Percentiles rank a stretch among this genome's conserved stretches.
Conservation (phyloP, 2,329 filamentous ascomycete genomes). For the Alternaria ventricosa region DNA sequence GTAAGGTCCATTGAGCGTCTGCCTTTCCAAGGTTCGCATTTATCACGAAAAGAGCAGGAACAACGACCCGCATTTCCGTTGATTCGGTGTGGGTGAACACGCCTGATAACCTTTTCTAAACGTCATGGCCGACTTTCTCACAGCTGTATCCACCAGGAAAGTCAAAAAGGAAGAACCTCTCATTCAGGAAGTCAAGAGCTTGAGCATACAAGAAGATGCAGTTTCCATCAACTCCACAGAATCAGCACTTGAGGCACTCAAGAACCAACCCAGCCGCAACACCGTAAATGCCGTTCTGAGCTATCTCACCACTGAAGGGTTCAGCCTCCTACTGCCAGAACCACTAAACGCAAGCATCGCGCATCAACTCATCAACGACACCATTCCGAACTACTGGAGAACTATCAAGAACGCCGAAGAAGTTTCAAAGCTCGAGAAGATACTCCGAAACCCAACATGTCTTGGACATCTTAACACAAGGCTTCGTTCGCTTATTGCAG, state of each 20-base stretch:
- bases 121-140: conserved; percentile 58
- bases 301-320: conserved; percentile 57
- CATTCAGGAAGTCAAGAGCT: conserved; percentile 20
- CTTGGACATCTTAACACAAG: conserved; percentile 78
- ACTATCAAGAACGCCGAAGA: conserved; percentile 8
- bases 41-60: neutral
- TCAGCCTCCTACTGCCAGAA: conserved; percentile 67
- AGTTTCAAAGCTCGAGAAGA: conserved; percentile 61
- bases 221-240: conserved; percentile 40
- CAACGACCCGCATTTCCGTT: neutral
- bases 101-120: neutral
- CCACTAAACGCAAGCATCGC: conserved; percentile 77
- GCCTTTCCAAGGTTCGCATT: neutral
- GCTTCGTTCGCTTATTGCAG: conserved; percentile 65
- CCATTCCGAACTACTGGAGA: conserved; percentile 83
- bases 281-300: conserved; percentile 60
- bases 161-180: conserved; percentile 21
- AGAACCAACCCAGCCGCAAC: conserved; percentile 67
- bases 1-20: conserved; percentile 1
- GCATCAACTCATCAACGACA: conserved; percentile 74
- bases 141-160: conserved; percentile 53
- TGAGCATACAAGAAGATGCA: conserved; percentile 15
- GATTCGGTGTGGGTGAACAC: neutral
- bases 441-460: conserved; percentile 75
- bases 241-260: conserved; percentile 66